Evolutionary conservation across 495 filamentous ascomycete species (phyloP).

Genomic region (Arthonia radiata): DNA sequence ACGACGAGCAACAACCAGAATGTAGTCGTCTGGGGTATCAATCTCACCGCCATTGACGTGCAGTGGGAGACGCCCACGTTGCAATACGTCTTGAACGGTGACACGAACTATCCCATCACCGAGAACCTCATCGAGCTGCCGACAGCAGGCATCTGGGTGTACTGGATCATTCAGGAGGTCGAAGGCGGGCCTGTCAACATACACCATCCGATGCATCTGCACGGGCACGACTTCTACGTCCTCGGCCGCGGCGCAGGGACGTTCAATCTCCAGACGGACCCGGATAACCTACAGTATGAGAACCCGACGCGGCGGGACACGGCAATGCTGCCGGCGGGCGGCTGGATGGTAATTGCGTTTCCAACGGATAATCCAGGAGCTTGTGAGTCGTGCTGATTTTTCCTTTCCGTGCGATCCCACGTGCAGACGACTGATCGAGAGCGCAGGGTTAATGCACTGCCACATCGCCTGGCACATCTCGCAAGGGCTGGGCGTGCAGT

Average conservation of each 20-base stretch:
- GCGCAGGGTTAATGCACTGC: too few relatives aligned
- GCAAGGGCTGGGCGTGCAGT: slow-evolving; percentile 12
- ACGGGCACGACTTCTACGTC: slow-evolving; percentile 15
- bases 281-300: slow-evolving; percentile 5
- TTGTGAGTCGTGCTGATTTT: too few relatives aligned
- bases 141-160: slow-evolving; percentile 12
- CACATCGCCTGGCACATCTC: slow-evolving; percentile 11
- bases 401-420: too few relatives aligned
- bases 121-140: slow-evolving; percentile 9
- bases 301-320: slow-evolving; percentile 12
- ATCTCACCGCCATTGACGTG: slow-evolving; percentile 9
- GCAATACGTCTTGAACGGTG: slow-evolving; percentile 9
- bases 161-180: slow-evolving; percentile 15
- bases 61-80: slow-evolving; percentile 10
- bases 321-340: slow-evolving; percentile 9
- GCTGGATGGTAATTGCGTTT: slow-evolving; percentile 13
- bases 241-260: slow-evolving; percentile 7
- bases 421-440: too few relatives aligned
- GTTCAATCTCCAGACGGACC: slow-evolving; percentile 6
- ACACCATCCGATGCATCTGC: slow-evolving; percentile 15
- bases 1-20: slow-evolving; percentile 11
- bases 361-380: slow-evolving; percentile 12
- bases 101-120: slow-evolving; percentile 7
- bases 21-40: slow-evolving; percentile 14
- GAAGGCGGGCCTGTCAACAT: too few relatives aligned